Base-by-base conservation (phyloP, 1,284 basidiomycete species). In the Ustilago xerochloae region DNA sequence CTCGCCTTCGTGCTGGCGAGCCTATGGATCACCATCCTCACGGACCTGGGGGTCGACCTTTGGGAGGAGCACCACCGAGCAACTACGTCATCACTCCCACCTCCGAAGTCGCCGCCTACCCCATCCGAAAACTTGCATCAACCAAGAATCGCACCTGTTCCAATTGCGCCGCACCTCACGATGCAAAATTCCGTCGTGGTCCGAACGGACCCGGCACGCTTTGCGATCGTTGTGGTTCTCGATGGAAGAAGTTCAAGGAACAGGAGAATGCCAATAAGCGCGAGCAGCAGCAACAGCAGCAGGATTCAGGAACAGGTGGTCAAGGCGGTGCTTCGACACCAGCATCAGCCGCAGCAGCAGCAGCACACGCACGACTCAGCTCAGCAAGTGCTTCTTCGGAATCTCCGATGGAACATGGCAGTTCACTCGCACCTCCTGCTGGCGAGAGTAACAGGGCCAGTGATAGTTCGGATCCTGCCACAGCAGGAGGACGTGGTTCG, bases 101-200 rank as follows among this genome's bases (percentile, higher is more conserved):
- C 13, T 20, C 66, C 4, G 58, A 54, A 10, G 45, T 47, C 16
- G 28, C 32, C n/a, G 53, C 20, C 33, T 67, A 61, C 32, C 70
- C 70, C 1, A 38, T 73, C 4, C 73, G 75, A 12, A 78, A 71
- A 24, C 71, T 78, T 1, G 77, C 77, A 12, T 72, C 75, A 4
- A 78, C 71, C 49, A 80, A 78, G 43, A 78, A 70, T 22, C 49
- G 73, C 24, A 75, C 73, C 7, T 75, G 73, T 36, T 64, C 64
- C 43, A 71, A 67, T 48, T 75, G 73, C 33, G 57, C 68, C 10
- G 73, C 73, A 24, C 73, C 73, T 1, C 73, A 75, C 73, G 68
- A 75, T 35, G 73, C 73, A 38, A 75, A 75, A 46, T 75, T 75
- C 20, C 64, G 73, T 15, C 60, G 68, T 5, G 68, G 73, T 0